Conservation (phyloP, 345 rosid genomes). For the Triadica sebifera region DNA sequence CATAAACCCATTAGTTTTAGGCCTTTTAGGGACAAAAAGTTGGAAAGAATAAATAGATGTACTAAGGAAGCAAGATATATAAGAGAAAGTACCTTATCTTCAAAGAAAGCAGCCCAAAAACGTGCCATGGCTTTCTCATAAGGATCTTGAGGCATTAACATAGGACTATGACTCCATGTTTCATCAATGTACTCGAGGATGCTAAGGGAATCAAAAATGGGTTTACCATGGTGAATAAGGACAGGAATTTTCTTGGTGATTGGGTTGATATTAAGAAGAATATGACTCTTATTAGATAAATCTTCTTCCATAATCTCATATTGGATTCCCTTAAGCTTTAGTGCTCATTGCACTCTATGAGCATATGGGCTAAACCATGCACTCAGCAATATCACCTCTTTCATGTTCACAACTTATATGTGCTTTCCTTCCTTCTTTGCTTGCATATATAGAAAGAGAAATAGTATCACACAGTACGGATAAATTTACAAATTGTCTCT, state of each 20-base stretch:
- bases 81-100: background rate
- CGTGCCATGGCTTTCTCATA: conserved; percentile 9
- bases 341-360: conserved; percentile 1
- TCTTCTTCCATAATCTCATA: background rate
- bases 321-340: background rate
- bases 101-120: background rate
- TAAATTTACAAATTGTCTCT: too few relatives aligned
- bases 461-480: too few relatives aligned
- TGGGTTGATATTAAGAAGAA: conserved; percentile 5
- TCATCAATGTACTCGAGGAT: conserved; percentile 11
- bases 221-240: background rate
- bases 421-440: background rate
- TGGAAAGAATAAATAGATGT: background rate
- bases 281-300: background rate
- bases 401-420: background rate
- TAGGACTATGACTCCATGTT: conserved; percentile 5
- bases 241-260: conserved; percentile 4
- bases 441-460: background rate
- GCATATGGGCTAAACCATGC: conserved; percentile 6
- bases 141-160: conserved; percentile 7
- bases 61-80: background rate
- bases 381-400: background rate
- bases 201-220: conserved; percentile 1
- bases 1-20: background rate
- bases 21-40: background rate